phyloP scores from a whole-genome alignment of 2,329 filamentous ascomycete species.

The Magnaporthiopsis poae region DNA sequence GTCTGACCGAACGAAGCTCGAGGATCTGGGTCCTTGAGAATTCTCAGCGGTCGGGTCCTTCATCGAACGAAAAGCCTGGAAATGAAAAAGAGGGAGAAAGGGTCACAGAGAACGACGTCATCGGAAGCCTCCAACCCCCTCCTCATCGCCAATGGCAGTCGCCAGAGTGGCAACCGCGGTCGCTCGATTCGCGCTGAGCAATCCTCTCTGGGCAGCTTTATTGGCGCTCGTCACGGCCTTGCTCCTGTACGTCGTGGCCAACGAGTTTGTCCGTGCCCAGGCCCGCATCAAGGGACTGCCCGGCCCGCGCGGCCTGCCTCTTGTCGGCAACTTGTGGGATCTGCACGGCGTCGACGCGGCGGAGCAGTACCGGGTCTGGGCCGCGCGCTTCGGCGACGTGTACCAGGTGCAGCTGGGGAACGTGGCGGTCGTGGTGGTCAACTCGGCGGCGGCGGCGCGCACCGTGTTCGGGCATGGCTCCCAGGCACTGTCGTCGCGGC shows the following conservation, averaged over 20 bases:
- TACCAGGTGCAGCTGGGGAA: slow-evolving; percentile 51
- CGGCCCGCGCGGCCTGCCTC: slow-evolving; percentile 12
- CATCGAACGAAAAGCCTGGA: too few species aligned
- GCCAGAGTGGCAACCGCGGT: background rate
- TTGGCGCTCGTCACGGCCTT: background rate
- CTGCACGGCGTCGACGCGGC: slow-evolving; percentile 11
- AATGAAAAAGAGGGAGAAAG: background rate
- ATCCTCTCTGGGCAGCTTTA: background rate
- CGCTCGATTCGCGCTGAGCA: background rate
- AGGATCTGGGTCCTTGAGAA: background rate
- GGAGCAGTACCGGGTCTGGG: slow-evolving; percentile 8
- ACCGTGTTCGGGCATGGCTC: slow-evolving; percentile 34
- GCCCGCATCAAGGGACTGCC: slow-evolving; percentile 10
- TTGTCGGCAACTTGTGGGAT: slow-evolving; percentile 16
- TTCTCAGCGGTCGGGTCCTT: background rate
- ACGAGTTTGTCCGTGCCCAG: slow-evolving; percentile 6
- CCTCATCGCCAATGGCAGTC: background rate
- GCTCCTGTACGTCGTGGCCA: slow-evolving; percentile 7
- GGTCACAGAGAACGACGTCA: background rate
- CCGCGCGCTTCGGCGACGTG: slow-evolving; percentile 35
- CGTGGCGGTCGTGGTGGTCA: slow-evolving; percentile 45
- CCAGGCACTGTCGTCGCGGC: slow-evolving; percentile 44
- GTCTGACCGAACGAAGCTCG: background rate
- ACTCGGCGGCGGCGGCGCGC: slow-evolving; percentile 41
- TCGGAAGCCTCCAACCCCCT: too few species aligned